Conservation (phyloP, 1,284 basidiomycete species). For the Testicularia cyperi region DNA sequence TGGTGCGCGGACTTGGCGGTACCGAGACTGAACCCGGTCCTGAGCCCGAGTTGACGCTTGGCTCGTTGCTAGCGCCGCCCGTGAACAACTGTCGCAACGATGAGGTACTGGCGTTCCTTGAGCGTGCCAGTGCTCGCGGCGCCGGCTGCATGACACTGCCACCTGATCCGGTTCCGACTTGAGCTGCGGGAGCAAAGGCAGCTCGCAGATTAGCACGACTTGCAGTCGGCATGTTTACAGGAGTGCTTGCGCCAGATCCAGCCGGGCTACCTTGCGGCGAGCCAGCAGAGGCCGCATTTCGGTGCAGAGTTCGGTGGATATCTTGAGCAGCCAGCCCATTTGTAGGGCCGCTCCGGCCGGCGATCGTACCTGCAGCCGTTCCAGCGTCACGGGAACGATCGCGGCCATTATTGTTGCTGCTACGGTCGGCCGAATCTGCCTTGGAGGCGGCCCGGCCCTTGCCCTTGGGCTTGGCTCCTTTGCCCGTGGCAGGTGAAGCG, state of each 20-base stretch:
- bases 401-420: no score
- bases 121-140: conserved; percentile 14
- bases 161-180: conserved; percentile 9
- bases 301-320: no score
- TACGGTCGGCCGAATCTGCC: no score
- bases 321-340: no score
- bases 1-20: no score
- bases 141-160: conserved; percentile 31
- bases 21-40: no score
- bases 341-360: no score
- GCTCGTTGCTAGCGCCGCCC: conserved; percentile 8
- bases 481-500: neutral
- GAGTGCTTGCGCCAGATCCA: conserved; percentile 26
- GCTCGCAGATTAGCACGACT: conserved; percentile 13
- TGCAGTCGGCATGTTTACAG: conserved; percentile 25
- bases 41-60: no score
- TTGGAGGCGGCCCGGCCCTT: no score
- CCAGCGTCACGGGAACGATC: no score
- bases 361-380: no score
- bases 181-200: conserved; percentile 24
- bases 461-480: conserved; percentile 5
- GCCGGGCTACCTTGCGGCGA: conserved; percentile 9
- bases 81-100: conserved; percentile 23
- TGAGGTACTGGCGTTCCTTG: conserved; percentile 25
- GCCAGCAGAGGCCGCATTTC: neutral